phyloP scores from a whole-genome alignment of 495 filamentous ascomycete species.

The Letharia columbiana region DNA sequence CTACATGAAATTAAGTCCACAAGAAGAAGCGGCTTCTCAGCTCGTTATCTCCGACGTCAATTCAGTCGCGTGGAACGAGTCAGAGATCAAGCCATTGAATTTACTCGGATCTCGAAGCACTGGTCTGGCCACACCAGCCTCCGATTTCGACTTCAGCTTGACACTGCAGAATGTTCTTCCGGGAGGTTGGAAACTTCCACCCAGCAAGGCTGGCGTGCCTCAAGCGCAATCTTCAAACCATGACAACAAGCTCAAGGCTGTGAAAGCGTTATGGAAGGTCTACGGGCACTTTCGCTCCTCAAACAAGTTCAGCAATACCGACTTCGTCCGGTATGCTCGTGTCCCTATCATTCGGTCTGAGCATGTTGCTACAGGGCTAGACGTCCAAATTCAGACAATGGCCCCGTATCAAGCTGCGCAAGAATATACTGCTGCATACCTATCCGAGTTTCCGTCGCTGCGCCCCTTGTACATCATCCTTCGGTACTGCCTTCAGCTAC shows the following conservation, averaged over 20 bases:
- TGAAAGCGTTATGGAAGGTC: constrained; percentile 25
- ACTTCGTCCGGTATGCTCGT: constrained; percentile 16
- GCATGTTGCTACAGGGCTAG: constrained; percentile 41
- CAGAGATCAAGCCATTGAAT: constrained; percentile 29
- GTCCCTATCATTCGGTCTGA: constrained; percentile 27
- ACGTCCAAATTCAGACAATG: constrained; percentile 35
- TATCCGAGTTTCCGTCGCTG: constrained; percentile 41
- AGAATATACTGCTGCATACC: constrained; percentile 39
- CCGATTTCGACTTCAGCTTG: constrained; percentile 43
- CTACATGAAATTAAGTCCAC: constrained; percentile 34
- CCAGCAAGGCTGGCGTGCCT: constrained; percentile 22
- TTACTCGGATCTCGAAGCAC: constrained; percentile 46
- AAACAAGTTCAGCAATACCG: background rate
- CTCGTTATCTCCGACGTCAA: constrained; percentile 29
- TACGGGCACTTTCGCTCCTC: constrained; percentile 21
- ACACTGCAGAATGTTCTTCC: constrained; percentile 24
- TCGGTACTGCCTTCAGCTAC: constrained; percentile 42
- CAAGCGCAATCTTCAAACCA: background rate
- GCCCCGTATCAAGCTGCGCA: constrained; percentile 24
- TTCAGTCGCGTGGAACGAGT: constrained; percentile 20
- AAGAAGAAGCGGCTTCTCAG: constrained; percentile 30
- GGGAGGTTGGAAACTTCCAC: constrained; percentile 20
- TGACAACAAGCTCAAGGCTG: background rate
- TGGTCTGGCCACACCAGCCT: constrained; percentile 44
- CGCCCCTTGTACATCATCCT: constrained; percentile 40